Base-by-base conservation (phyloP, 345 rosid genomes). In the Durio zibethinus region DNA sequence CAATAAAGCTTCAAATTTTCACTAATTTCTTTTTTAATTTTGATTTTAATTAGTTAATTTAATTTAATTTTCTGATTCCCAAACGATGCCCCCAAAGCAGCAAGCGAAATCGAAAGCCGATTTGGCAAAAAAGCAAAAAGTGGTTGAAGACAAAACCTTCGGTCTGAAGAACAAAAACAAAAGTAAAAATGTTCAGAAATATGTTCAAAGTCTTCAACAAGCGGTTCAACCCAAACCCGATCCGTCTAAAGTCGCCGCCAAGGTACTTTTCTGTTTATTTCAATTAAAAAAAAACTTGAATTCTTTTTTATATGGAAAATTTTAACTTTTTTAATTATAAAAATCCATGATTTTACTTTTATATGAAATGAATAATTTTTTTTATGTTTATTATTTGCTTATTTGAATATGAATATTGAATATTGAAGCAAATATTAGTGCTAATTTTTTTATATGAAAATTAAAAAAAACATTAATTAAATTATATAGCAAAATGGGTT, bases 101-200 rank as follows among this genome's bases (percentile, higher is more conserved):
- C 88, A 84, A 27, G 33, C 31, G 40, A 74, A 74, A 83, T 83
- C 97, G 25, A 93, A 95, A 84, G 86, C 89, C 48, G 98, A 94
- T 83, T 59, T 94, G 77, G 92, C 98, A 80, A 93, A 91, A 88
- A 94, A 94, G 89, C 98, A 93, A 85, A 94, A 94, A 85, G 60
- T 90, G 75, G 95, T 93, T 31, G 98, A 94, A 83, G 98, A 93
- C 89, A 94, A 90, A 84, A 94, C 98, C 1, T 94, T 94, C 76
- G 98, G 98, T 1, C 84, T 93, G 80, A 94, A 94, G 81, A 93
- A 94, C 85, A 94, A 94, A 84, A 94, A 91, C 83, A 94, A 93
- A 90, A 93, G 97, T 81, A 94, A 94, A 83, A 94, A 87, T 80
- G 98, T 94, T 68, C 98, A 94, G 80, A 93, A 94, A 79, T 94